Percentiles rank a stretch among this genome's conserved stretches.
Conservation (phyloP, 208 protist species). For the Phytomonas francai region DNA sequence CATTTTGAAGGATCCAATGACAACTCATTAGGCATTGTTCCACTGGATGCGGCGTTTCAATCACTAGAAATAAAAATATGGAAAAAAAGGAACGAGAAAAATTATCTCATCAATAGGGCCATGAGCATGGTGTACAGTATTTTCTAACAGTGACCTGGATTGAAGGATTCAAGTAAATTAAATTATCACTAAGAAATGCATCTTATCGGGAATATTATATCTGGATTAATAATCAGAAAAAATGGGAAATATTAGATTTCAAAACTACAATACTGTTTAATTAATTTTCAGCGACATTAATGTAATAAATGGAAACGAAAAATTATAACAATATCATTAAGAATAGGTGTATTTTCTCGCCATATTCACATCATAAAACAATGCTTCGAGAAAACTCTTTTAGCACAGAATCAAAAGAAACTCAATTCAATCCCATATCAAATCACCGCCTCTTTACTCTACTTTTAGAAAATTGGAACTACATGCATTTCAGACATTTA, state of each 20-base stretch:
- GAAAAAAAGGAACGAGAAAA: neutral
- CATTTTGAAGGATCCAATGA: slow-evolving; percentile 60
- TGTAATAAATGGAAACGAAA: no score
- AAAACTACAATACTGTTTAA: no score
- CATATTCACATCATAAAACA: neutral
- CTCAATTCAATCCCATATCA: neutral
- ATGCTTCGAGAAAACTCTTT: neutral
- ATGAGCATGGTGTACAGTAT: no score
- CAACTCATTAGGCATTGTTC: slow-evolving; percentile 12
- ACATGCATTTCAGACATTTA: neutral
- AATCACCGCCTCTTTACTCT: neutral
- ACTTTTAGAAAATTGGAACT: neutral
- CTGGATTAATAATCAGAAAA: no score
- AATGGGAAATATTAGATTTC: no score
- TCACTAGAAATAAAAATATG: neutral
- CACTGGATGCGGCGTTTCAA: neutral
- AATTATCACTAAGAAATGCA: neutral
- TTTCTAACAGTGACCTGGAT: no score
- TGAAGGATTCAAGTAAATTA: no score
- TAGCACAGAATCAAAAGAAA: neutral
- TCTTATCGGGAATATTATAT: no score
- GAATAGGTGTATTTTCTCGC: no score
- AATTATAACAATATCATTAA: no score
- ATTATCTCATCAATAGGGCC: no score
- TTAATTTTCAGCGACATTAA: no score